Evolutionary conservation across 148 eudicot species (phyloP), one percentile per base, ranked within the genome.

Genomic region (Cornus suecica): DNA sequence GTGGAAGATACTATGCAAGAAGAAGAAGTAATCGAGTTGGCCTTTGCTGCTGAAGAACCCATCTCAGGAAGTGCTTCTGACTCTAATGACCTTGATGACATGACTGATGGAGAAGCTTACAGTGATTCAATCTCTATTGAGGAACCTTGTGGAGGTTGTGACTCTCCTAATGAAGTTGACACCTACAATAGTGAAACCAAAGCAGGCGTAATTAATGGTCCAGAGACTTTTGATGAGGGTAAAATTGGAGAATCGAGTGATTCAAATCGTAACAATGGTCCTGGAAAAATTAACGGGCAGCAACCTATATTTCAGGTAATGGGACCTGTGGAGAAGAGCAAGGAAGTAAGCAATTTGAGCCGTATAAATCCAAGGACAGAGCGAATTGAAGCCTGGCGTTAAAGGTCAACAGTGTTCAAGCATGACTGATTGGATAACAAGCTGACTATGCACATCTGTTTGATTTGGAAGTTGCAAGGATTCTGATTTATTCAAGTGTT

Each of bases 341-440:
- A 80, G 71, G 82, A 80, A 67, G 51, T 74, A 28, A 85, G 86
- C 86, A 89, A 84, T 51, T 69, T 87, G 77, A 83, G 88, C 87
- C 79, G 84, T 56, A 77, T 86, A 52, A 83, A 77, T 62, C 76
- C 91, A 13, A 83, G 84, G 80, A 69, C 78, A 45, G 87, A 86
- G 75, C 84, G 81, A 11, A 71, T 79, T 29, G 93, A 90, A 79
- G 91, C 89, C 56, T 90, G 93, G 93, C 74, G 90, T 28, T 88
- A 76, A 87, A 80, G 11, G 42, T 37, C 42, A 3, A 37, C 42
- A 37, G 42, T 37, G 42, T 37, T 6, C 7, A 6, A 10, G 42
- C 42, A 8, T 37, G 42, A 37, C 42, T 5, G 41, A 34, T 34
- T 37, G 42, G 6, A 37, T 37, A 37, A 37, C 42, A 37, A 37